Evolutionary conservation across 176 grass and related monocot genomes (phyloP).

Genomic region (Cenchrus americanus): DNA sequence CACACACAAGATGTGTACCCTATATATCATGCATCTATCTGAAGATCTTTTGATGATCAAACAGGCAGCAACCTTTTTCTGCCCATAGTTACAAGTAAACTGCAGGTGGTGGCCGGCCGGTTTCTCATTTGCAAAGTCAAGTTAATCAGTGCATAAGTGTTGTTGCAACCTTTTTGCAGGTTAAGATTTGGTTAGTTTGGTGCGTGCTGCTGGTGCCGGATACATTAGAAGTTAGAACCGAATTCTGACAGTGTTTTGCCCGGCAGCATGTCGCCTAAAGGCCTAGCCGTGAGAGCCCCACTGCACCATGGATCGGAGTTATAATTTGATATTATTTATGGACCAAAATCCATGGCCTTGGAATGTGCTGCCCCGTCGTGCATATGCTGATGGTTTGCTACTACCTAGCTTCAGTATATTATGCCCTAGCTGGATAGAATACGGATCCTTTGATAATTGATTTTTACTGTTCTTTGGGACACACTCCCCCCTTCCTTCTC

Average conservation of each 20-base stretch:
- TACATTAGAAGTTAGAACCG: conserved; percentile 40
- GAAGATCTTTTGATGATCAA: conserved; percentile 32
- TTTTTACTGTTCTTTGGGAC: background rate
- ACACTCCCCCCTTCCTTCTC: background rate
- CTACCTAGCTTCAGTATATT: background rate
- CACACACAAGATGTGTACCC: conserved; percentile 28
- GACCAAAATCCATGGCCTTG: background rate
- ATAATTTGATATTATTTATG: background rate
- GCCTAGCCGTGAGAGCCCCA: conserved; percentile 37
- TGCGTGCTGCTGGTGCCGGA: conserved; percentile 34
- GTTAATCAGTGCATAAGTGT: conserved; percentile 23
- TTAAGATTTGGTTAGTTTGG: conserved; percentile 48
- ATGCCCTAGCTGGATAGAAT: background rate
- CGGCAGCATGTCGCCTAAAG: conserved; percentile 59
- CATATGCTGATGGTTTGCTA: background rate
- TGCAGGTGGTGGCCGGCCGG: background rate
- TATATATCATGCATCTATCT: background rate
- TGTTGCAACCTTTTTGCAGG: background rate
- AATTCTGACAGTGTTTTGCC: conserved; percentile 48
- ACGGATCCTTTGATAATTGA: background rate
- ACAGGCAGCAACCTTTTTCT: conserved; percentile 28
- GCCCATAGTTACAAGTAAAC: conserved; percentile 27
- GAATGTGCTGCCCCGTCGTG: background rate
- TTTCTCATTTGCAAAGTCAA: conserved; percentile 43
- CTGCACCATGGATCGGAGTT: background rate